Evolutionary conservation across 345 rosid species (phyloP).

Genomic region (Eucalyptus sp.): DNA sequence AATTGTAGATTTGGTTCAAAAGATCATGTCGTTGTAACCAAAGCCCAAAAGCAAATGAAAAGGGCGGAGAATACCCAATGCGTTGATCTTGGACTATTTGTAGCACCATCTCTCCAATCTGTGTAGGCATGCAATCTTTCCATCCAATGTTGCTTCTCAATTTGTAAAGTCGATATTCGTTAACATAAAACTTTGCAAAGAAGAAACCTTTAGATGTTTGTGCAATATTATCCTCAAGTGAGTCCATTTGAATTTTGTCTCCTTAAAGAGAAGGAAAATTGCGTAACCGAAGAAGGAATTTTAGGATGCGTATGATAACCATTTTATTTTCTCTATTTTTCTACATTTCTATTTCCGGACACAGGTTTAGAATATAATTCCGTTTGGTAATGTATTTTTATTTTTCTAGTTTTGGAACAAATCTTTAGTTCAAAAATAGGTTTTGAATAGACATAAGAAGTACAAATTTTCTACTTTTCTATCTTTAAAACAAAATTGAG

Average conservation of each 20-base stretch:
- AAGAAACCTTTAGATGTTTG: background rate
- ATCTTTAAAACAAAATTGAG: too few species aligned
- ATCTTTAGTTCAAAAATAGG: too few species aligned
- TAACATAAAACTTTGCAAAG: background rate
- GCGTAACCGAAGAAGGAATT: background rate
- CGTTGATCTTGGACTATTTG: background rate
- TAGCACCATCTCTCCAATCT: background rate
- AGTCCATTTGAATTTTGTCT: background rate
- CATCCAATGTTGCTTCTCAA: background rate
- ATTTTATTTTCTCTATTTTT: too few species aligned
- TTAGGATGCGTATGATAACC: background rate
- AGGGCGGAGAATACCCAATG: background rate
- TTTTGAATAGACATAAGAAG: too few species aligned
- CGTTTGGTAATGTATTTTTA: too few species aligned
- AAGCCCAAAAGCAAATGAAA: background rate
- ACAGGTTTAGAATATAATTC: rapidly evolving
- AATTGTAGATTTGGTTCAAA: background rate
- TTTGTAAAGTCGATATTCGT: background rate
- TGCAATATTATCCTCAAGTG: background rate
- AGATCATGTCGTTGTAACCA: background rate
- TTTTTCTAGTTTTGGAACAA: too few species aligned
- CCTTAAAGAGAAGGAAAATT: background rate
- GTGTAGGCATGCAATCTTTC: background rate
- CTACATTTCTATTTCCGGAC: too few species aligned
- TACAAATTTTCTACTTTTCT: too few species aligned